A percentile compares a stretch with the other conserved stretches of the same genome.
These are phyloP conservation scores for Diaporthe longicolla DNA, from an alignment of 2,329 filamentous ascomycete species.

Conservation along the genomic window DNA sequence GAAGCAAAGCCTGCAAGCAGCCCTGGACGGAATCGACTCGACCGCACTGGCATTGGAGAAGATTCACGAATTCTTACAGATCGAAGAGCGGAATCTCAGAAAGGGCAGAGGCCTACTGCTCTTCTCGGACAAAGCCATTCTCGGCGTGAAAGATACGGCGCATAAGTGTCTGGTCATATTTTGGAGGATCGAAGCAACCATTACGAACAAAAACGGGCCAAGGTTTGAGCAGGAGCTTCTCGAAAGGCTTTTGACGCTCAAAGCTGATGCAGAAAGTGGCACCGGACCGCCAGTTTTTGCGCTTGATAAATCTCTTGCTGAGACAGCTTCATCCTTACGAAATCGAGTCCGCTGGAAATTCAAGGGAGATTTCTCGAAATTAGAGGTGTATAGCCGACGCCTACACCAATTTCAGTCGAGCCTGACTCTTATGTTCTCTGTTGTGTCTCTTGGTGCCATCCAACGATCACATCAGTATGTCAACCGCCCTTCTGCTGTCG, in stretches of 20 bases:
- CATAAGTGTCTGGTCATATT: constrained; percentile 1
- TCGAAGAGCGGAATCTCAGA: neutral
- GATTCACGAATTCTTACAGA: neutral
- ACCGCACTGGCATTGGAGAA: neutral
- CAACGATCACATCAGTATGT: no score
- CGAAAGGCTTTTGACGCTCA: neutral
- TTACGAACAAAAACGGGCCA: neutral
- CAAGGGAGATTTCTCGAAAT: neutral
- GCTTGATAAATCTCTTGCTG: neutral
- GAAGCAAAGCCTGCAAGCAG: neutral
- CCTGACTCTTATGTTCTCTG: no score
- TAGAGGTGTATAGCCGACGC: neutral
- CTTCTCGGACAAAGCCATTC: neutral
- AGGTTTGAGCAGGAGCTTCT: neutral
- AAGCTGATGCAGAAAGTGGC: neutral
- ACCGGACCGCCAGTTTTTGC: neutral
- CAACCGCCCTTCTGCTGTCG: no score
- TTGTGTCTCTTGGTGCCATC: no score
- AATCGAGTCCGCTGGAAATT: neutral
- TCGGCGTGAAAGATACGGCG: neutral
- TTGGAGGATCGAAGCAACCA: constrained; percentile 3
- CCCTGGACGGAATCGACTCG: neutral
- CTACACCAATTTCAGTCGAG: neutral
- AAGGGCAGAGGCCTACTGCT: neutral
- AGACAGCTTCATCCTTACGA: neutral